Evolutionary conservation across 2,329 filamentous ascomycete species (phyloP).

Genomic region (Didymella arachidicola): DNA sequence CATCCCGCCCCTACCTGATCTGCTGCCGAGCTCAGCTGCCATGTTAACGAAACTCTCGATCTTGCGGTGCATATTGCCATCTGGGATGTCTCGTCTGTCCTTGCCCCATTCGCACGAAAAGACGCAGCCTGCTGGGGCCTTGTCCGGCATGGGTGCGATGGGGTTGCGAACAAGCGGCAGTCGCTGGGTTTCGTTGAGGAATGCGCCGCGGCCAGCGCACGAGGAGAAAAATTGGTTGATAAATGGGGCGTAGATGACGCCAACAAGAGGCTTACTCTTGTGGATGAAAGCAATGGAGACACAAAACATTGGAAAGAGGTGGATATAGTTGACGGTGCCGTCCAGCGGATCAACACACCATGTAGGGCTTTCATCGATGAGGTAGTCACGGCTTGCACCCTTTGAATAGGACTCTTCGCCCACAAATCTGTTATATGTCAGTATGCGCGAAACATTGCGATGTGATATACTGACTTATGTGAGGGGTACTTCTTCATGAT

Average conservation of each 20-base stretch:
- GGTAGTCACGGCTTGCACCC: conserved; percentile 71
- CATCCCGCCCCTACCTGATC: conserved; percentile 76
- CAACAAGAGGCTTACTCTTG: conserved; percentile 67
- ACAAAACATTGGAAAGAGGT: conserved; percentile 83
- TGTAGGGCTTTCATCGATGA: conserved; percentile 70
- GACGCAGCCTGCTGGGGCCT: conserved; percentile 73
- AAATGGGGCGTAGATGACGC: conserved; percentile 76
- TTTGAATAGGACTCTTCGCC: conserved; percentile 80
- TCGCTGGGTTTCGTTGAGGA: conserved; percentile 69
- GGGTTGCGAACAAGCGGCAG: conserved; percentile 71
- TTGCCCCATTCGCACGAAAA: conserved; percentile 84
- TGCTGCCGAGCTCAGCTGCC: conserved; percentile 70
- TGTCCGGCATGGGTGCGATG: conserved; percentile 67
- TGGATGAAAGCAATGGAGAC: conserved; percentile 76
- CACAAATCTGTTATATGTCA: conserved; percentile 64
- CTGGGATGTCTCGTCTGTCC: conserved; percentile 70
- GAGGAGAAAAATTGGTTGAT: conserved; percentile 74
- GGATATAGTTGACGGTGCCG: conserved; percentile 82
- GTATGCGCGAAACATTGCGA: background rate
- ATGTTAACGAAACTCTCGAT: conserved; percentile 78
- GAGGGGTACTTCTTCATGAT: conserved; percentile 68
- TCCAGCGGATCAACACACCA: conserved; percentile 82
- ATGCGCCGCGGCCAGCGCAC: conserved; percentile 71
- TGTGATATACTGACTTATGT: conserved; percentile 65
- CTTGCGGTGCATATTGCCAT: conserved; percentile 75